Evolutionary conservation across 176 grass and related monocot genomes (phyloP).

Genomic region (Bolboschoenus planiculmis): DNA sequence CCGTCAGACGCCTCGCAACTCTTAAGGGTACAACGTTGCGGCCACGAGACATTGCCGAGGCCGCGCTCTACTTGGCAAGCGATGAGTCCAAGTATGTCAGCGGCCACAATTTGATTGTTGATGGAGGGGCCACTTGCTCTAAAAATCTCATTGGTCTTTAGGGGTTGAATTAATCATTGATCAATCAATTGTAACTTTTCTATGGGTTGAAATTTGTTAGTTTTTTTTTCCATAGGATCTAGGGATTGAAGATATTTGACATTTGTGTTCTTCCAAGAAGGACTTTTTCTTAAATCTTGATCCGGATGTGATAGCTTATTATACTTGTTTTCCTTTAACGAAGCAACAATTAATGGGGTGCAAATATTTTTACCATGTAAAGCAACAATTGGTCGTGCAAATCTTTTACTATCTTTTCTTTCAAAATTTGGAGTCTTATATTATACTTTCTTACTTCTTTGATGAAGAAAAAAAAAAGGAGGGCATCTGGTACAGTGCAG

Average conservation of each 20-base stretch:
- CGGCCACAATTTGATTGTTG: constrained; percentile 96
- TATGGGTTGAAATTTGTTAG: neutral
- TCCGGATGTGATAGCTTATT: constrained; percentile 1
- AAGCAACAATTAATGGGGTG: neutral
- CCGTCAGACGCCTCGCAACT: constrained; percentile 61
- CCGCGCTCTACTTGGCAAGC: constrained; percentile 75
- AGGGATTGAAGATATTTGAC: constrained; percentile 5
- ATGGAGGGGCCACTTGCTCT: constrained; percentile 84
- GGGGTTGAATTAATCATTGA: neutral
- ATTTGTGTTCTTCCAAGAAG: neutral
- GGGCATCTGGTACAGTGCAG: no score
- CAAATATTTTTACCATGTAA: neutral
- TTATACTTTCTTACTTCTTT: no score
- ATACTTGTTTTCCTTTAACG: neutral
- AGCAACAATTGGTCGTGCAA: neutral
- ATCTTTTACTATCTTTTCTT: neutral
- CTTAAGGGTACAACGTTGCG: constrained; percentile 66
- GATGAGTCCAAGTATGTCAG: constrained; percentile 88
- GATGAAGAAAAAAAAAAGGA: no score
- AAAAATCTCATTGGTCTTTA: constrained; percentile 76
- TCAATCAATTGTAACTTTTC: neutral
- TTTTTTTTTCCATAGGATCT: neutral
- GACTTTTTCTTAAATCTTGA: neutral
- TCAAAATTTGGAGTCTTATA: no score
- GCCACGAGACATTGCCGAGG: constrained; percentile 80